A percentile compares a stretch with the other conserved stretches of the same genome.
Conservation (phyloP, 768 basidiomycete genomes). For the Termitomyces sp. region DNA sequence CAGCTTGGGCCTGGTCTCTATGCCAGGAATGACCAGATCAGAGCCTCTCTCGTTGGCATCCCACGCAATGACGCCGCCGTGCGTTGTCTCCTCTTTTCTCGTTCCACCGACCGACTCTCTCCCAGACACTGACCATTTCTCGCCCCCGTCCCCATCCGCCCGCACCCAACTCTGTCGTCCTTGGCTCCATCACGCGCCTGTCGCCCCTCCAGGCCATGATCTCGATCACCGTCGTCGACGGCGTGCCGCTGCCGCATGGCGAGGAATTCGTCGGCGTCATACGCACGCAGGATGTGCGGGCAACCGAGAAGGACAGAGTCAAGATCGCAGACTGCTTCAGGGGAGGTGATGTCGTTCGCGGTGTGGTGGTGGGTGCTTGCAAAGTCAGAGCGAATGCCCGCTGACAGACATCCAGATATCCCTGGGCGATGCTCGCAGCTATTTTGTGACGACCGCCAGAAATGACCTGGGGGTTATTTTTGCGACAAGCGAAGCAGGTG, state of each 20-base stretch:
- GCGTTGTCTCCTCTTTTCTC: conserved; percentile 32
- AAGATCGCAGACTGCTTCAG: conserved; percentile 90
- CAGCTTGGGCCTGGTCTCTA: conserved; percentile 66
- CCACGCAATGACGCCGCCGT: conserved; percentile 61
- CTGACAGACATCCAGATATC: conserved; percentile 55
- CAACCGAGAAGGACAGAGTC: conserved; percentile 86
- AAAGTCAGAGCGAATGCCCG: background rate
- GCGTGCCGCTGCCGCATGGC: conserved; percentile 70
- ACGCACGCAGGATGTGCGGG: conserved; percentile 81
- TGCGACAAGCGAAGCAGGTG: conserved; percentile 83
- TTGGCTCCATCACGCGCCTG: conserved; percentile 78
- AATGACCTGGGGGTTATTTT: conserved; percentile 91
- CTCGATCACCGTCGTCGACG: conserved; percentile 84
- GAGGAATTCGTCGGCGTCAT: conserved; percentile 91
- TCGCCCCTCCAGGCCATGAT: conserved; percentile 80
- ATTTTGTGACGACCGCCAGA: conserved; percentile 86
- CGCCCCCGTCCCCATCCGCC: conserved; percentile 72
- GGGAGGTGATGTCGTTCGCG: conserved; percentile 86
- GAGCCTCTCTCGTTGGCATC: conserved; percentile 68
- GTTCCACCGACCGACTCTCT: conserved; percentile 15
- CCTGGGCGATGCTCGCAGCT: conserved; percentile 85
- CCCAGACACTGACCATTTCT: conserved; percentile 56
- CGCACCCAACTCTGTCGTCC: conserved; percentile 64
- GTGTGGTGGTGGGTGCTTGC: conserved; percentile 61
- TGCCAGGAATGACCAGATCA: conserved; percentile 50